A percentile compares a stretch with the other conserved stretches of the same genome.
Conservation (phyloP, 2,329 filamentous ascomycete genomes). For the Exophiala sideris region DNA sequence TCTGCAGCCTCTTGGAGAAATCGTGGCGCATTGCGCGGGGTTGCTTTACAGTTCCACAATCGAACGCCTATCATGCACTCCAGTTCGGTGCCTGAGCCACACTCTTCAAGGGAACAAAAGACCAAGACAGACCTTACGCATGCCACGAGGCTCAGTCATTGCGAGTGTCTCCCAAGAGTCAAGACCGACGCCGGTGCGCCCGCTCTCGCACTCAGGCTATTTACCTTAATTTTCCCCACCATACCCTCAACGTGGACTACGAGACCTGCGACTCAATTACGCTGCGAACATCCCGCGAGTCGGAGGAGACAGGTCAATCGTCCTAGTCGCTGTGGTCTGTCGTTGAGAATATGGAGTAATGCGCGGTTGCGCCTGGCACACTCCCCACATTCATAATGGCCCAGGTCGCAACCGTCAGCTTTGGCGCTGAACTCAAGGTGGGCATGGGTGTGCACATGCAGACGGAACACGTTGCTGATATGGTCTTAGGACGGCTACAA, state of each 20-base stretch:
- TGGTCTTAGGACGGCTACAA: slow-evolving; percentile 84
- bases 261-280: not conserved
- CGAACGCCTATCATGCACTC: not conserved
- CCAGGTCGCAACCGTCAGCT: slow-evolving; percentile 40
- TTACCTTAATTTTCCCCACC: slow-evolving; percentile 1
- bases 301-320: not conserved
- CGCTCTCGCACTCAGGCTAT: not conserved
- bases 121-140: not conserved
- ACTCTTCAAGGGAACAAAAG: not conserved
- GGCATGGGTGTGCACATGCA: slow-evolving; percentile 24
- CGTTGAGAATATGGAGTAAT: slow-evolving; percentile 11
- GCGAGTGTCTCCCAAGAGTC: not conserved
- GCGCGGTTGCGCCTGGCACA: slow-evolving; percentile 10
- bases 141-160: not conserved
- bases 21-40: not conserved
- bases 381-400: slow-evolving; percentile 21
- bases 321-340: not conserved
- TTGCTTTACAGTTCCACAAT: not conserved
- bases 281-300: not conserved
- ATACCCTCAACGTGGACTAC: not conserved
- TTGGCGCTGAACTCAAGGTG: slow-evolving; percentile 93
- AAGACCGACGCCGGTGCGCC: not conserved
- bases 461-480: slow-evolving; percentile 13
- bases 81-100: slow-evolving; percentile 11
- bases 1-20: no score